These are phyloP conservation scores for Prillingera fragicola DNA, from an alignment of 1,284 basidiomycete species.

Conservation along the genomic window DNA sequence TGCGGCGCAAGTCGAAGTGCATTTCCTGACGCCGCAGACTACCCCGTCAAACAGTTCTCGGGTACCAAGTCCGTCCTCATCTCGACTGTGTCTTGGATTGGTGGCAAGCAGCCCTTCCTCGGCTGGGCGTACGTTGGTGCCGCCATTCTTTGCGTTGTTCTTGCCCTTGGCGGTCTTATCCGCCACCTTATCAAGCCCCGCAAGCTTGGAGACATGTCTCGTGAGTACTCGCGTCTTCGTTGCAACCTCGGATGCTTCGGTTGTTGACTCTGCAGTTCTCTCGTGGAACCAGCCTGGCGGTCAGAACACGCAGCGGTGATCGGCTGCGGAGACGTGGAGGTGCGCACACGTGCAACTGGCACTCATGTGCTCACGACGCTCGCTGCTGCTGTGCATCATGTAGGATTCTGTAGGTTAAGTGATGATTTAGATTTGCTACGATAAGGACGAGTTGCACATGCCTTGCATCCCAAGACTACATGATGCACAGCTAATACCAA, in stretches of 20 bases:
- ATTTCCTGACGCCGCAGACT: conserved; percentile 57
- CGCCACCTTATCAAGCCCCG: conserved; percentile 89
- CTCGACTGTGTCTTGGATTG: conserved; percentile 95
- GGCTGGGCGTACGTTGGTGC: conserved; percentile 95
- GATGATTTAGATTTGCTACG: conserved; percentile 3
- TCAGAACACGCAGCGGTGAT: conserved; percentile 13
- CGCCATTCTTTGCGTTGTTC: conserved; percentile 75
- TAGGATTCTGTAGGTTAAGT: not conserved
- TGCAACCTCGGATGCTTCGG: not conserved
- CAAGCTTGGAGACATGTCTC: conserved; percentile 53
- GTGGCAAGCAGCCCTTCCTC: conserved; percentile 86
- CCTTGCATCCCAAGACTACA: too few relatives aligned
- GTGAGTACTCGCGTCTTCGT: conserved; percentile 15
- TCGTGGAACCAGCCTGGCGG: conserved; percentile 78
- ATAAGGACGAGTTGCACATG: too few relatives aligned
- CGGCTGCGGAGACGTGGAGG: too few relatives aligned
- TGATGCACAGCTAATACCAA: conserved; percentile 47
- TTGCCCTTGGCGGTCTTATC: conserved; percentile 82
- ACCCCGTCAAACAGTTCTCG: conserved; percentile 82
- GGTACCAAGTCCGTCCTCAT: conserved; percentile 97
- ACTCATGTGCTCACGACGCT: too few relatives aligned
- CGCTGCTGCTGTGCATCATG: too few relatives aligned
- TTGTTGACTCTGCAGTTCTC: conserved; percentile 52
- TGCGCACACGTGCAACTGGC: too few relatives aligned
- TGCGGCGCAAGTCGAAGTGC: not conserved